Evolutionary conservation across 441 rosid species (phyloP), one percentile per base, ranked within the genome.

Genomic region (Mallotus japonicus): DNA sequence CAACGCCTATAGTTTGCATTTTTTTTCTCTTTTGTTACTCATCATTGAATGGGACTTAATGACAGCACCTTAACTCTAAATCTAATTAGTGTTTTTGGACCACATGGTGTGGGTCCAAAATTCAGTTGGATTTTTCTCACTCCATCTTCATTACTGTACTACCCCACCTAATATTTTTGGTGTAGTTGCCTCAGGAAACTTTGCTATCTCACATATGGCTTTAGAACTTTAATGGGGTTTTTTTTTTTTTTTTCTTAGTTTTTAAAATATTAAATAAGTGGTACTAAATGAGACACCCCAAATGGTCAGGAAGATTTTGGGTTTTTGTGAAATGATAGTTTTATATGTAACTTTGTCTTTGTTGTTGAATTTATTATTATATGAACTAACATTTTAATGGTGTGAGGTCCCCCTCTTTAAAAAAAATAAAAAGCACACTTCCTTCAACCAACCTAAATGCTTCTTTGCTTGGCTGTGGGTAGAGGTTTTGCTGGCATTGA

Each of bases 81-180:
- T 65, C 47, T 57, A 40, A 19, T 20, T 65, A 12, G 63, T n/a
- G 8, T 47, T 69, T 28, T 62, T 28, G 58, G 40, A 34, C 40
- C 40, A 34, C 40, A 34, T 34, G 40, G 58, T 76, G 79, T 75
- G 81, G 81, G 59, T 74, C 79, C 66, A 72, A 34, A 34, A 60
- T 69, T 72, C 73, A 74, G 22, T 63, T 77, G 75, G 49, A 63
- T 28, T 46, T 67, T 67, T 65, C 13, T 50, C 59, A 68, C 15
- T 53, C 64, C 54, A 22, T 9, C 42, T 28, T 53, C n/a, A 46
- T 22, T 11, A 24, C 9, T 44, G 63, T 16, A 55, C 10, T 32
- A 5, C 40, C 40, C 40, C 40, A 5, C 40, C 40, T 34, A 34
- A 34, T 34, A 34, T 34, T 34, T 34, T 34, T 34, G 40, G 40